Evolutionary conservation across 768 basidiomycete genomes (phyloP).

Genomic region (Podaxis sp.): DNA sequence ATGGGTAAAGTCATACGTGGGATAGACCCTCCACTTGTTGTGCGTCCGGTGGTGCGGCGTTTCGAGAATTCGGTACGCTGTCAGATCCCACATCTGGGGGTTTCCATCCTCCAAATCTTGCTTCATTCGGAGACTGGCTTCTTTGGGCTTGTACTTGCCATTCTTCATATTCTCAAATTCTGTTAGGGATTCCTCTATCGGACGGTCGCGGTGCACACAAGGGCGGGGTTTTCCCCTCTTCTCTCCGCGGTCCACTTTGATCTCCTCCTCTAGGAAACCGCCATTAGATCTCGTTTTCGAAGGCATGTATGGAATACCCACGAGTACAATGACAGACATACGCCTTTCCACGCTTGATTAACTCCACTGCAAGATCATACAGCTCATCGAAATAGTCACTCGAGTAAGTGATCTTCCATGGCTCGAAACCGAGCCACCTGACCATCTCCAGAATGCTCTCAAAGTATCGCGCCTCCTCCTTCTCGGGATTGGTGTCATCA

Average conservation of each 20-base stretch:
- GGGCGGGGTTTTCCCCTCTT: slow-evolving; percentile 77
- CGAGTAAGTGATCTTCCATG: slow-evolving; percentile 98
- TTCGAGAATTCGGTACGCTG: slow-evolving; percentile 91
- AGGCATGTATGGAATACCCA: slow-evolving; percentile 38
- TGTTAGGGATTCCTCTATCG: slow-evolving; percentile 78
- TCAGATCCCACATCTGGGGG: slow-evolving; percentile 99
- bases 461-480: slow-evolving; percentile 94
- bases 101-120: slow-evolving; percentile 90
- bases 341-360: slow-evolving; percentile 88
- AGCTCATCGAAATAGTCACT: slow-evolving; percentile 93
- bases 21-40: slow-evolving; percentile 95
- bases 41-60: slow-evolving; percentile 92
- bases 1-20: slow-evolving; percentile 98
- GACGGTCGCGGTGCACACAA: slow-evolving; percentile 84
- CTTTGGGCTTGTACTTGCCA: slow-evolving; percentile 87
- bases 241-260: slow-evolving; percentile 84
- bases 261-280: slow-evolving; percentile 74
- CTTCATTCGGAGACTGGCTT: slow-evolving; percentile 96
- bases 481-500: slow-evolving; percentile 98
- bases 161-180: slow-evolving; percentile 94
- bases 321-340: slow-evolving; percentile 97
- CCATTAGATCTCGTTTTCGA: slow-evolving; percentile 2
- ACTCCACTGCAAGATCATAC: slow-evolving; percentile 81
- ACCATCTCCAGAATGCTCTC: slow-evolving; percentile 95
- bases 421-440: slow-evolving; percentile 96